Evolutionary conservation across 352 stramenopile genomes (phyloP).

Genomic region (Globisporangium rhizosaccharum): DNA sequence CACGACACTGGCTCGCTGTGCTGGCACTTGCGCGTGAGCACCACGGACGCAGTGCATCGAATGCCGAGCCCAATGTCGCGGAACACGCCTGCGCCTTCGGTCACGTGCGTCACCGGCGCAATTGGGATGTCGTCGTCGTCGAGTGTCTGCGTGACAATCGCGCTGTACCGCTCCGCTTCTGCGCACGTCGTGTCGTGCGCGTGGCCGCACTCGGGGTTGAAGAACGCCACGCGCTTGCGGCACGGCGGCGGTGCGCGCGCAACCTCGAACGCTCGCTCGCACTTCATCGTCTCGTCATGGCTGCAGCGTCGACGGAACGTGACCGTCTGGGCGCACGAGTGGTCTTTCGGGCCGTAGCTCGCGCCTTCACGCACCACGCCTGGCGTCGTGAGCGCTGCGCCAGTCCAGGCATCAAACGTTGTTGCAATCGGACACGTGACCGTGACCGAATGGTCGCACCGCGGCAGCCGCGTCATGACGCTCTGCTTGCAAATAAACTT

Average conservation of each 20-base stretch:
- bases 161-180: conserved; percentile 18
- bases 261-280: conserved; percentile 70
- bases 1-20: conserved; percentile 44
- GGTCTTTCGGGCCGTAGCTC: conserved; percentile 61
- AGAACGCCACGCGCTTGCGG: conserved; percentile 31
- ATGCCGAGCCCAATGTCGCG: conserved; percentile 39
- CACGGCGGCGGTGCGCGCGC: conserved; percentile 38
- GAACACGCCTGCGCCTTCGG: conserved; percentile 24
- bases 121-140: conserved; percentile 9
- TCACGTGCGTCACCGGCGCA: conserved; percentile 26
- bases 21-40: conserved; percentile 29
- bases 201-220: conserved; percentile 72
- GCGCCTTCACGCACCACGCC: conserved; percentile 51
- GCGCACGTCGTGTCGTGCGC: conserved; percentile 46
- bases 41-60: conserved; percentile 29
- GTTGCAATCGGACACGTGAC: conserved; percentile 45
- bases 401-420: conserved; percentile 44
- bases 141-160: background rate
- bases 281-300: conserved; percentile 47
- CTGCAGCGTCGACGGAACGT: conserved; percentile 62
- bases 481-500: conserved; percentile 52
- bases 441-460: conserved; percentile 55
- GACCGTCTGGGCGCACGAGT: conserved; percentile 51
- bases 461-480: conserved; percentile 42
- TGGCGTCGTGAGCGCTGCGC: conserved; percentile 24